These are phyloP conservation scores for Bruguiera gymnorhiza DNA, from an alignment of 345 rosid species.

Conservation along the genomic window DNA sequence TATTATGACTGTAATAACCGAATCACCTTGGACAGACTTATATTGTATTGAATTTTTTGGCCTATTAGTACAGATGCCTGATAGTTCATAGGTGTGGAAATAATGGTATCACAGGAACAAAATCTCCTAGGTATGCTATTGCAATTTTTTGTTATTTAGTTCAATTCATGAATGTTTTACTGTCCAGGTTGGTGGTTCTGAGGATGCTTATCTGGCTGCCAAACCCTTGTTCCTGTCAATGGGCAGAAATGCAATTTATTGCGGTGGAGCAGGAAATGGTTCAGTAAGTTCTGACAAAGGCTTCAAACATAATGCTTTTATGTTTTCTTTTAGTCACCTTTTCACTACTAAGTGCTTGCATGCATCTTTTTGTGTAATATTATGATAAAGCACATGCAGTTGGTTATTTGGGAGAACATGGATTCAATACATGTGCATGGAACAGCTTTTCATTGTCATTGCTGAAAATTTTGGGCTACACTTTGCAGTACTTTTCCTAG, in stretches of 20 bases:
- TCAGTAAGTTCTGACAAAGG: slow-evolving; percentile 54
- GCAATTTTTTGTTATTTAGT: not conserved
- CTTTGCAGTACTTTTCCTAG: too few species aligned
- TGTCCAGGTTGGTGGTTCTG: slow-evolving; percentile 85
- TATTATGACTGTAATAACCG: too few species aligned
- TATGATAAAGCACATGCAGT: not conserved
- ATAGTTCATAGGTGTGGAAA: not conserved
- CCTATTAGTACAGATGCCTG: not conserved
- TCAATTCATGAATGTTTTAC: slow-evolving; percentile 14
- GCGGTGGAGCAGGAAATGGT: slow-evolving; percentile 95
- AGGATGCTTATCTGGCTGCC: slow-evolving; percentile 69
- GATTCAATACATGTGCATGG: not conserved
- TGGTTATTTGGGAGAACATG: not conserved
- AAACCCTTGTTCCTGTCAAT: slow-evolving; percentile 66
- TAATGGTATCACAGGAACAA: not conserved
- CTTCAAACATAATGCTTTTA: not conserved
- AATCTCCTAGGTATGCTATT: not conserved
- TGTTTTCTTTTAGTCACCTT: not conserved
- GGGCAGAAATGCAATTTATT: slow-evolving; percentile 74
- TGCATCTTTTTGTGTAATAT: not conserved
- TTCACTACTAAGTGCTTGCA: too few species aligned
- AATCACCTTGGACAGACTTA: too few species aligned
- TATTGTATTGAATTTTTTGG: too few species aligned
- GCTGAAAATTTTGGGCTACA: too few species aligned
- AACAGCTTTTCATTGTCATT: too few species aligned